A percentile compares a stretch with the other conserved stretches of the same genome.
Evolutionary conservation across 352 stramenopile genomes (phyloP).

Genomic region (Phytophthora constricta): DNA sequence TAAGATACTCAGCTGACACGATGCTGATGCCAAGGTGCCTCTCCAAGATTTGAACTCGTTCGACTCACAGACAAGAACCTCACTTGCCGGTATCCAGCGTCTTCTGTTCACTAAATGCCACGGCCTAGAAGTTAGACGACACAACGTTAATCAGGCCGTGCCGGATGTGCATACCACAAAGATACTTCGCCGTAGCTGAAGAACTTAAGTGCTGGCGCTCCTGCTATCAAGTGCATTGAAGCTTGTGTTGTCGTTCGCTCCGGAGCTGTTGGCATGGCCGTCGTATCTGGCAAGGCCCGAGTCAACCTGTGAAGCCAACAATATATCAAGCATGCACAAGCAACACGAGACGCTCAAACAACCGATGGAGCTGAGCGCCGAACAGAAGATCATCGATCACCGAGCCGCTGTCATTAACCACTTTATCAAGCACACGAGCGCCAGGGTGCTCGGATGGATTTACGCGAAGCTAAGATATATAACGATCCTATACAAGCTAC

Average conservation of each 20-base stretch:
- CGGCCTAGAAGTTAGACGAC: neutral
- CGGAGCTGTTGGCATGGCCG: constrained; percentile 11
- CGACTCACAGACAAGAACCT: neutral
- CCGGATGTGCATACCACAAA: constrained; percentile 9
- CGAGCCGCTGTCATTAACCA: no score
- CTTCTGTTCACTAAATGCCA: constrained; percentile 6
- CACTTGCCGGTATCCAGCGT: neutral
- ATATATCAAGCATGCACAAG: neutral
- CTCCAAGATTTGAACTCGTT: neutral
- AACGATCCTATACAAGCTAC: no score
- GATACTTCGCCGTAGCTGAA: constrained; percentile 15
- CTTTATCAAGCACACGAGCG: constrained; percentile 13
- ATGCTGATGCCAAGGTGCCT: neutral
- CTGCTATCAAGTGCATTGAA: constrained; percentile 7
- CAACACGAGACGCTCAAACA: constrained; percentile 20
- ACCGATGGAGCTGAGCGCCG: constrained; percentile 19
- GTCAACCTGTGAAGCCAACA: neutral
- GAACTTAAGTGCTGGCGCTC: neutral
- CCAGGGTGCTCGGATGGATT: constrained; percentile 17
- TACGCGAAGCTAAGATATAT: constrained; percentile 16
- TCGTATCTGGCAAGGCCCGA: neutral
- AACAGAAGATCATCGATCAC: no score
- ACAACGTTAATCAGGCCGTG: constrained; percentile 14
- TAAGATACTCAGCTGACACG: constrained; percentile 30
- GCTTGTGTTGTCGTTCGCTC: neutral